Conservation (phyloP, 331 rosid species). For the Prunus yedoensis region DNA sequence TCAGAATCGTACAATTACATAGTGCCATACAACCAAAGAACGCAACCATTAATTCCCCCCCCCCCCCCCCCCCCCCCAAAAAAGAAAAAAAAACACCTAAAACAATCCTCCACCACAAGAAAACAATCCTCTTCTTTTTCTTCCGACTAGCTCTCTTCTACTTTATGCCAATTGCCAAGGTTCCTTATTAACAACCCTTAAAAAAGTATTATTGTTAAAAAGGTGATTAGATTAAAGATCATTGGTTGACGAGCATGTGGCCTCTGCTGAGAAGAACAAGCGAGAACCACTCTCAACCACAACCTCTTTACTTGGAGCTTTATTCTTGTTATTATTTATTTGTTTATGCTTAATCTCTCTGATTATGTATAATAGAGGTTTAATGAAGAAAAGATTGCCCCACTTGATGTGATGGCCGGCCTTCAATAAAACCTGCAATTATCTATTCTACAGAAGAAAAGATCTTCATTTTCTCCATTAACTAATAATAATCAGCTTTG, state of each 20-base stretch:
- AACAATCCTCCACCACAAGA: slow-evolving; percentile 59
- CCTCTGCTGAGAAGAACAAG: neutral
- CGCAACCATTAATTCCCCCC: too few relatives aligned
- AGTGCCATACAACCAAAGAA: slow-evolving; percentile 21
- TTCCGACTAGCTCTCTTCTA: neutral
- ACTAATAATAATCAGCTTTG: neutral
- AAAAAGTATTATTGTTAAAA: slow-evolving; percentile 14
- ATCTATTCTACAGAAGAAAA: neutral
- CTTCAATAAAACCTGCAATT: slow-evolving; percentile 19
- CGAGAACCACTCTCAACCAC: slow-evolving; percentile 51
- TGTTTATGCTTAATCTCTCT: slow-evolving; percentile 9
- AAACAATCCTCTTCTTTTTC: slow-evolving; percentile 3
- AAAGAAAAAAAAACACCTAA: slow-evolving; percentile 6
- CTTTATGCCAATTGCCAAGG: slow-evolving; percentile 11
- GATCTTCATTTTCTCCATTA: neutral
- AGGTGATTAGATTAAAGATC: slow-evolving; percentile 30
- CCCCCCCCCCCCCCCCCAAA: neutral
- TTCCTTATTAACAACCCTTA: slow-evolving; percentile 30
- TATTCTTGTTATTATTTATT: neutral
- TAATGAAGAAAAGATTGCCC: slow-evolving; percentile 17
- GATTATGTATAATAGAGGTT: slow-evolving; percentile 18
- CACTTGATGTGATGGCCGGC: slow-evolving; percentile 52
- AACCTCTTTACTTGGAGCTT: slow-evolving; percentile 33
- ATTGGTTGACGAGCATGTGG: slow-evolving; percentile 32
- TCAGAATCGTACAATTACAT: slow-evolving; percentile 9